Evolutionary conservation across 345 rosid species (phyloP), one percentile per base, ranked within the genome.

Genomic region (Tarenaya hassleriana): DNA sequence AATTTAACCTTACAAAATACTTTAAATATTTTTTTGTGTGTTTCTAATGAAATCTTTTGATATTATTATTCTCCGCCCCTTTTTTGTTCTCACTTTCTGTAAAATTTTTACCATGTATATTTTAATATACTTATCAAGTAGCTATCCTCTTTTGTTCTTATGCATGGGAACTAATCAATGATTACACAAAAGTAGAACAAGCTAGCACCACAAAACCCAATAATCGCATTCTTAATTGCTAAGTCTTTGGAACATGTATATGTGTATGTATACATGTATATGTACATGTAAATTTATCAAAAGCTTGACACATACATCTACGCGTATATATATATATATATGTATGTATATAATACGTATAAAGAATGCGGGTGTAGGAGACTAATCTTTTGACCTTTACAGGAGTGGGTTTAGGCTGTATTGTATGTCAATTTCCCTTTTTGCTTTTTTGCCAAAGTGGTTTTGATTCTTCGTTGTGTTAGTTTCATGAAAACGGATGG

Each of bases 321-420:
- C 5, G 29, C 29, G 5, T 2, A 5, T 5, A 24, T 24, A 5
- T 37, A 17, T 24, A 29, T 42, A 5, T 31, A 15, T 49, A n/a
- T 33, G n/a, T 20, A n/a, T 29, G 49, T 66, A 56, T 19, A 46
- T 8, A 27, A 2, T 44, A 16, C 5, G 34, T 58, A 43, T 10
- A 1, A 10, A 38, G 19, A 58, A 46, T 65, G 64, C 45, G 52
- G 48, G 52, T 21, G 13, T 44, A 14, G 50, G 57, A 33, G 52
- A 24, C 29, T 34, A 40, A 52, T 58, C 70, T 66, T 58, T 66
- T 29, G 13, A 44, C 33, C 64, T 66, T 35, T 66, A 39, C 32
- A 52, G 16, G 50, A 66, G 46, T 66, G 8, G 50, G 58, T 52
- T 17, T 66, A 46, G 60, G 70, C 70, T 66, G 70, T 52, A 33